A percentile compares a stretch with the other conserved stretches of the same genome.
These are phyloP conservation scores for Amauroascus niger DNA, from an alignment of 2,329 filamentous ascomycete species.

Conservation along the genomic window DNA sequence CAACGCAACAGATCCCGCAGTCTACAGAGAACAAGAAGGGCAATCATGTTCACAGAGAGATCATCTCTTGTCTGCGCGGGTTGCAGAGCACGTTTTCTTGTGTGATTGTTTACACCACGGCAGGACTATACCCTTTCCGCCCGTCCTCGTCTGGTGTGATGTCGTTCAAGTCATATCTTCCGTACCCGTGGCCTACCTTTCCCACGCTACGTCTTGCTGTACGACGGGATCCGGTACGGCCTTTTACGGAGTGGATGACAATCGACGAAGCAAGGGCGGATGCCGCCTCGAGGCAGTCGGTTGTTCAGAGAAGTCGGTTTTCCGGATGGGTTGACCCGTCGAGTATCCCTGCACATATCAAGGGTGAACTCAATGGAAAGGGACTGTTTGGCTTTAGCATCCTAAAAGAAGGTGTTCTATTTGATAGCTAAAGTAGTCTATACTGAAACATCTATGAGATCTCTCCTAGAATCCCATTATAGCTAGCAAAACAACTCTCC, in stretches of 20 bases:
- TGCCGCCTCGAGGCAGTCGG: constrained; percentile 28
- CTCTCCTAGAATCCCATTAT: not conserved
- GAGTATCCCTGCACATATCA: not conserved
- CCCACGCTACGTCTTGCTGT: constrained; percentile 32
- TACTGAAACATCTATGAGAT: not conserved
- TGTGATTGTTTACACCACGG: constrained; percentile 32
- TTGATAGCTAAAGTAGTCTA: not conserved
- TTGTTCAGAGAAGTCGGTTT: constrained; percentile 29
- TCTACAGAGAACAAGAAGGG: not conserved
- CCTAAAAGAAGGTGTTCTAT: constrained; percentile 9
- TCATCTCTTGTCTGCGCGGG: constrained; percentile 23
- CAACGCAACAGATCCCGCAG: not conserved
- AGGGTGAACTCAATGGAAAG: not conserved
- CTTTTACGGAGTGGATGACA: constrained; percentile 29
- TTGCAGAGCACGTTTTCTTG: constrained; percentile 34
- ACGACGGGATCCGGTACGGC: constrained; percentile 28
- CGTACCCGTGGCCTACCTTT: constrained; percentile 33
- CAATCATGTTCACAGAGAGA: constrained; percentile 11
- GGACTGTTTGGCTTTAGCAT: constrained; percentile 14
- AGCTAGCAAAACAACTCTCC: constrained; percentile 44
- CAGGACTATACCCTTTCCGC: constrained; percentile 17
- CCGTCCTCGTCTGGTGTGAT: constrained; percentile 12
- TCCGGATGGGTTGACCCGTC: constrained; percentile 31
- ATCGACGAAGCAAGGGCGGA: constrained; percentile 28
- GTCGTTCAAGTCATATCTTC: constrained; percentile 29